These are phyloP conservation scores for Nissolia schottii DNA, from an alignment of 306 rosid genomes.

Conservation along the genomic window DNA sequence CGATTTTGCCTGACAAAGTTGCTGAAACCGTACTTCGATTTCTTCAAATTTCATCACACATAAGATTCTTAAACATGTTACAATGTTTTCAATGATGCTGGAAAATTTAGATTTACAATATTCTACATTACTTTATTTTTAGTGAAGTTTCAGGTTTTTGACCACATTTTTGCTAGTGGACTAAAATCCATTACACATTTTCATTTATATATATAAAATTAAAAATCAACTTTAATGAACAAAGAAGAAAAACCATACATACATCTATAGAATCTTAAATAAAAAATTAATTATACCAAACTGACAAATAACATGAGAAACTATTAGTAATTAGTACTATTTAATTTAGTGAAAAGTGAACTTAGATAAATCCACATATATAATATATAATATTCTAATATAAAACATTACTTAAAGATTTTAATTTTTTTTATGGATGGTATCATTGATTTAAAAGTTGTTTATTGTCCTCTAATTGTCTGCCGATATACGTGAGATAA, in stretches of 20 bases:
- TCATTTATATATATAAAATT: neutral
- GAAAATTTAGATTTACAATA: neutral
- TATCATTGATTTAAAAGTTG: too few species aligned
- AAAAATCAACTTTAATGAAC: too few species aligned
- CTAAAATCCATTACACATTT: neutral
- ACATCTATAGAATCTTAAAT: too few species aligned
- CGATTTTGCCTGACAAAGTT: slow-evolving; percentile 31
- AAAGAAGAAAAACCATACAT: too few species aligned
- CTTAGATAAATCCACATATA: neutral
- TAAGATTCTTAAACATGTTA: neutral
- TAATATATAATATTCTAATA: too few species aligned
- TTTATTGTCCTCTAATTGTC: too few species aligned
- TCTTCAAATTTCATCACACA: neutral
- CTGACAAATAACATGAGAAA: too few species aligned
- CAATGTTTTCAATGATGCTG: neutral
- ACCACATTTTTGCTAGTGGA: neutral
- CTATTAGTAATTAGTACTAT: neutral
- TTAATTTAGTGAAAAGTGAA: neutral
- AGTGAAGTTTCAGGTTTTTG: neutral
- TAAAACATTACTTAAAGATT: too few species aligned
- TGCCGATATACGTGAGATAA: too few species aligned
- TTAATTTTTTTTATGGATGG: too few species aligned
- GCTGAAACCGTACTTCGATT: slow-evolving; percentile 30
- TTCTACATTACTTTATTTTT: too few species aligned
- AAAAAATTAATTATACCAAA: too few species aligned